Evolutionary conservation across 257 asterid genomes (phyloP), one percentile per base, ranked within the genome.

Genomic region (Misopates orontium): DNA sequence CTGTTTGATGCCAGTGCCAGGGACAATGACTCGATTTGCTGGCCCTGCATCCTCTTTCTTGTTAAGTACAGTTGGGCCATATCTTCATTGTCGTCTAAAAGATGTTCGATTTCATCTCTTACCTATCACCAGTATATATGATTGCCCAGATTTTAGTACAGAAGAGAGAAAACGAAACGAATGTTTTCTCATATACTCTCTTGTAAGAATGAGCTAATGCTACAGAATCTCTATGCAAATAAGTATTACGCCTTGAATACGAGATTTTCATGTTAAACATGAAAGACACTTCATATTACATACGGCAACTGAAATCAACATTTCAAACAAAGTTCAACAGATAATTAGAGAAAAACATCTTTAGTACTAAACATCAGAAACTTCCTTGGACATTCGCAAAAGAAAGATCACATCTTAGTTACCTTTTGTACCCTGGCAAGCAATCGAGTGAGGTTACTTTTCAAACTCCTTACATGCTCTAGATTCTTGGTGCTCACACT

Each of bases 351-450:
- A 22, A n/a, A 16, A 19, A 62, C 8, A 56, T 4, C n/a, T 41
- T 42, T 28, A 44, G 16, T 31, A 12, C 57, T 40, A 15, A 66
- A 48, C 32, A 59, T 56, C 24, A 55, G 31, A n/a, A 39, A 47
- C 24, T 31, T 51, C 36, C 66, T 17, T 36, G 24, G 23, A 20
- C 40, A 56, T 13, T 62, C 5, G 60, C 19, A 61, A 32, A 62
- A 74, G 20, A 66, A 63, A 62, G 24, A 36, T 28, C 6, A 28
- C 36, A 72, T 25, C 12, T 23, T 48, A 36, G 0, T 62, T 80
- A 94, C 99, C 96, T 88, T 94, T 73, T 94, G 99, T 48, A 94
- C 99, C 39, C 96, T 76, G 25, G 99, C 98, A 74, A 94, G 96
- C 78, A 90, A 80, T 40, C 93, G 90, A 54, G 99, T 94, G 39